Evolutionary conservation across 805 yeast species (phyloP).

Genomic region (Wickerhamiella qilinensis): DNA sequence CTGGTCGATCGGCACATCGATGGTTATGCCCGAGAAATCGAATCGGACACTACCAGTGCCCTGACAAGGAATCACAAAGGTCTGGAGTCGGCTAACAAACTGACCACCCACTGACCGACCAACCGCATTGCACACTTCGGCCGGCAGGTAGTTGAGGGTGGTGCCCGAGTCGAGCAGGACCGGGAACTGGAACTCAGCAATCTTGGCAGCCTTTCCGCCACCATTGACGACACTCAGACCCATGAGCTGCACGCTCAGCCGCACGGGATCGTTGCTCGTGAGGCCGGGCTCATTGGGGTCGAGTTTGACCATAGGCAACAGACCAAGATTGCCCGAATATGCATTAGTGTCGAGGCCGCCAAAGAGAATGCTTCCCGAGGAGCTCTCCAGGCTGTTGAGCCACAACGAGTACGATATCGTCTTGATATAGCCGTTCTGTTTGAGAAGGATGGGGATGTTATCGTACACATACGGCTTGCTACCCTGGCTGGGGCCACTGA

Average conservation of each 20-base stretch:
- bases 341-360: constrained; percentile 31
- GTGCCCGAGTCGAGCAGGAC: constrained; percentile 41
- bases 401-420: constrained; percentile 31
- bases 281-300: constrained; percentile 4
- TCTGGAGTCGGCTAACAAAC: constrained; percentile 23
- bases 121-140: constrained; percentile 18
- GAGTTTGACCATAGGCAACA: constrained; percentile 20
- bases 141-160: constrained; percentile 31
- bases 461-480: constrained; percentile 12
- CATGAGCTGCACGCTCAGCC: constrained; percentile 7
- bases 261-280: constrained; percentile 1
- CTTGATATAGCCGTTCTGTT: constrained; percentile 27
- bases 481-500: constrained; percentile 14
- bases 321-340: constrained; percentile 24
- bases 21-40: constrained; percentile 34
- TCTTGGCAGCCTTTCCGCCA: constrained; percentile 3
- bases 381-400: constrained; percentile 23
- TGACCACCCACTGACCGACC: constrained; percentile 24
- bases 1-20: constrained; percentile 29
- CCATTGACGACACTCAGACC: constrained; percentile 9
- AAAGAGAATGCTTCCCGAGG: constrained; percentile 25
- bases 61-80: constrained; percentile 28
- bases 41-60: constrained; percentile 23
- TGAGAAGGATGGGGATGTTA: constrained; percentile 23
- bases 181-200: constrained; percentile 9